phyloP scores from a whole-genome alignment of 2,329 filamentous ascomycete species.

The Colletotrichum chrysophilum region DNA sequence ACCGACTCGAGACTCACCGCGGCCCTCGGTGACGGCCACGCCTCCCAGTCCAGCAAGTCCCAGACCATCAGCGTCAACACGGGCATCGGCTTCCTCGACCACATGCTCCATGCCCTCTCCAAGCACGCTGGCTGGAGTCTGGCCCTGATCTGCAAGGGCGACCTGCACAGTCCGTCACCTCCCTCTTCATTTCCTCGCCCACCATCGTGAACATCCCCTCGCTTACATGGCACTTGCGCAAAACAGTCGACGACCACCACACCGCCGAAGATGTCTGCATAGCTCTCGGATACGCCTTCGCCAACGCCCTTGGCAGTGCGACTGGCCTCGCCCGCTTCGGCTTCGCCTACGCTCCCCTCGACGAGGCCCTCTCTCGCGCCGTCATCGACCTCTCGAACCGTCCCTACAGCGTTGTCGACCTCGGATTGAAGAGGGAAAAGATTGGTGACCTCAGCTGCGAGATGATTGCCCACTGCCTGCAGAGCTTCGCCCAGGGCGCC shows the following conservation, averaged over 20 bases:
- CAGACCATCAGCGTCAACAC: slow-evolving; percentile 90
- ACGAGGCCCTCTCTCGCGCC: slow-evolving; percentile 91
- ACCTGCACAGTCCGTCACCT: slow-evolving; percentile 78
- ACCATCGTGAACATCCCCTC: not conserved
- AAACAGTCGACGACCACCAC: slow-evolving; percentile 93
- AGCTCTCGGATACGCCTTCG: slow-evolving; percentile 86
- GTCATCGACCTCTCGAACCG: slow-evolving; percentile 96
- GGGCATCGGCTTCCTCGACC: slow-evolving; percentile 96
- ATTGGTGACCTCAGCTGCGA: slow-evolving; percentile 92
- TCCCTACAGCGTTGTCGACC: slow-evolving; percentile 81
- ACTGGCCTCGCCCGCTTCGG: slow-evolving; percentile 90
- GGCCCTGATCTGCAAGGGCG: slow-evolving; percentile 81
- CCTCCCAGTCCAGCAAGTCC: slow-evolving; percentile 81
- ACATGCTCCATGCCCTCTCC: slow-evolving; percentile 96
- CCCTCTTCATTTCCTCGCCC: not conserved
- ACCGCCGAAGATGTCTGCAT: slow-evolving; percentile 96
- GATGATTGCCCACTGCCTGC: slow-evolving; percentile 96
- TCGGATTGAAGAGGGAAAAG: slow-evolving; percentile 88
- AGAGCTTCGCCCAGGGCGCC: slow-evolving; percentile 91
- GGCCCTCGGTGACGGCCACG: slow-evolving; percentile 65
- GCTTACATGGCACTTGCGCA: not conserved
- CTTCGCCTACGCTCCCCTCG: slow-evolving; percentile 88
- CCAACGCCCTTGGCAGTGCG: slow-evolving; percentile 76
- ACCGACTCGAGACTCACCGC: slow-evolving; percentile 62
- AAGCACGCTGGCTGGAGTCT: slow-evolving; percentile 97